phyloP scores from a whole-genome alignment of 148 eudicot genomes.

The Chenopodium suecicum region DNA sequence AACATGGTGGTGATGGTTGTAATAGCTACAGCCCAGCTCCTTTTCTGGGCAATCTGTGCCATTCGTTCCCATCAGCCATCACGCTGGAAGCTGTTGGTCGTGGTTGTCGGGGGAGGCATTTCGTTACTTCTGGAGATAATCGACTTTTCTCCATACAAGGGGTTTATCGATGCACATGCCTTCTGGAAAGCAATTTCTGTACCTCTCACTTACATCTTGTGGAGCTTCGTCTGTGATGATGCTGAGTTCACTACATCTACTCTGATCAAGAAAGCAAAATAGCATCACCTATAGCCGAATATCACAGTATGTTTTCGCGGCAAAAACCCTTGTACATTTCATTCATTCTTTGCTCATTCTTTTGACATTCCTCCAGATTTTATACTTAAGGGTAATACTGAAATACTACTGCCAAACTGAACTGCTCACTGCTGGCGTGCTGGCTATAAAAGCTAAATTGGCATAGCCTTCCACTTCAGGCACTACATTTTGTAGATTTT shows the following conservation, averaged over 20 bases:
- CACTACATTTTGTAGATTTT: background rate
- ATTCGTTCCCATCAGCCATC: constrained; percentile 48
- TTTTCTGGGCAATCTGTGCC: constrained; percentile 59
- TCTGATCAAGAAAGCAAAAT: constrained; percentile 59
- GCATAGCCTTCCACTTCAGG: background rate
- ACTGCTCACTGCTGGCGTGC: constrained; percentile 7
- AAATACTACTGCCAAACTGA: background rate
- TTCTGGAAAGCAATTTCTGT: constrained; percentile 59
- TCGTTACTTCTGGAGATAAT: constrained; percentile 50
- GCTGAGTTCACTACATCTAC: constrained; percentile 48
- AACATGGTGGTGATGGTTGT: constrained; percentile 47
- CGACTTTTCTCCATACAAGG: constrained; percentile 67
- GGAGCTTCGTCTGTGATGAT: constrained; percentile 82
- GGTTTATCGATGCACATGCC: constrained; percentile 66
- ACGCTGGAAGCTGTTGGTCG: constrained; percentile 63
- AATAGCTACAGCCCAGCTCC: constrained; percentile 37
- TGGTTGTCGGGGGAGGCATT: constrained; percentile 43
- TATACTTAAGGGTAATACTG: background rate
- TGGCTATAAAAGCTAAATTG: background rate
- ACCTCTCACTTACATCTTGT: constrained; percentile 64
- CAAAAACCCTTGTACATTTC: background rate
- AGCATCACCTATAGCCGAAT: constrained; percentile 11
- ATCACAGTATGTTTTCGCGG: background rate
- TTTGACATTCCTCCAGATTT: background rate
- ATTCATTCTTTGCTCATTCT: constrained; percentile 11